These are phyloP conservation scores for Cochlearia excelsa DNA, from an alignment of 345 rosid genomes.

Conservation along the genomic window DNA sequence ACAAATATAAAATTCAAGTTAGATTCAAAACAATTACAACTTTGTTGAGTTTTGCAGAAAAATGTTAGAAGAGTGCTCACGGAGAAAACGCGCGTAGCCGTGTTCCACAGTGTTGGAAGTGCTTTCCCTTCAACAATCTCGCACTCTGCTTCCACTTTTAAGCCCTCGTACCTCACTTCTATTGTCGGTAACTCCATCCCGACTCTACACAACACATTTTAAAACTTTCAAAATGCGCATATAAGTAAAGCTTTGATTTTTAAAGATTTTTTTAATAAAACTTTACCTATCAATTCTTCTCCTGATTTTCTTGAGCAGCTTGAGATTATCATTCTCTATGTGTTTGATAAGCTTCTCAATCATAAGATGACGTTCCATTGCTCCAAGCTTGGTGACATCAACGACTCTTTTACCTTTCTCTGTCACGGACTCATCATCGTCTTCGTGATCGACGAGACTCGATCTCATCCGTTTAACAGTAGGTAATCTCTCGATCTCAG, in stretches of 20 bases:
- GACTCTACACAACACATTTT: constrained; percentile 42
- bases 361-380: constrained; percentile 52
- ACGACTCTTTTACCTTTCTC: constrained; percentile 41
- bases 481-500: constrained; percentile 73
- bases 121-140: constrained; percentile 70
- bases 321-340: constrained; percentile 67
- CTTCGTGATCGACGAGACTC: constrained; percentile 42
- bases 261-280: not conserved
- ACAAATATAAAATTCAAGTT: not conserved
- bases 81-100: constrained; percentile 40
- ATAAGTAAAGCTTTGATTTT: not conserved
- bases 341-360: constrained; percentile 68
- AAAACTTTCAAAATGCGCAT: not conserved
- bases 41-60: constrained; percentile 16
- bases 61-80: constrained; percentile 39
- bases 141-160: constrained; percentile 64
- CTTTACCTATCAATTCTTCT: constrained; percentile 57
- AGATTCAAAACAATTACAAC: constrained; percentile 3
- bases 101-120: constrained; percentile 80
- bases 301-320: constrained; percentile 52
- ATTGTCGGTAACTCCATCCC: constrained; percentile 66
- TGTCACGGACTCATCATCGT: constrained; percentile 22
- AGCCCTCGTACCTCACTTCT: constrained; percentile 58
- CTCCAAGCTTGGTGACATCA: constrained; percentile 62
- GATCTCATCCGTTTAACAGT: constrained; percentile 58